Percentiles rank a stretch among this genome's conserved stretches.
Conservation (phyloP, 306 rosid species). For the Pyrus betulifolia region DNA sequence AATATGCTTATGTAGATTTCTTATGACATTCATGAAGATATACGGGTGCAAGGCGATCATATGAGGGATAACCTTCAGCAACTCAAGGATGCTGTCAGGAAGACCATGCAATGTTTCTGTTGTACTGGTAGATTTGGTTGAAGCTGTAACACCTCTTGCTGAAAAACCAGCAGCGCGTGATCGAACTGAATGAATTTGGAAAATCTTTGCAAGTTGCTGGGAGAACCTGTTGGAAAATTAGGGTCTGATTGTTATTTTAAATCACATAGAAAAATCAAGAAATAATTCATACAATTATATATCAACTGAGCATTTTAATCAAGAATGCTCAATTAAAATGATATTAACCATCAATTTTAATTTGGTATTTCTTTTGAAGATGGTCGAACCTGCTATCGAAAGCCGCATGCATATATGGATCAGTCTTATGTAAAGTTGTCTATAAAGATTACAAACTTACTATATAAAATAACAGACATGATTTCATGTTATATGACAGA, state of each 20-base stretch:
- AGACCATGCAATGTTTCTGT: conserved; percentile 91
- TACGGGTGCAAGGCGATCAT: conserved; percentile 70
- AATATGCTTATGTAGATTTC: conserved; percentile 54
- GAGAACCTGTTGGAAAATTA: conserved; percentile 42
- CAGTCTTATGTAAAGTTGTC: not conserved
- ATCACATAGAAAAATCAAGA: too few species aligned
- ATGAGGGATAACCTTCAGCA: conserved; percentile 69
- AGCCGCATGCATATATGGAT: not conserved
- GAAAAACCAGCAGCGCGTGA: conserved; percentile 48
- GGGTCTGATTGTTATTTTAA: too few species aligned
- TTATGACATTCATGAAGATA: conserved; percentile 75
- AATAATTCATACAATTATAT: too few species aligned
- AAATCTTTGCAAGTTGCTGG: conserved; percentile 64
- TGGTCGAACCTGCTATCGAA: too few species aligned
- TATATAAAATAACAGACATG: too few species aligned
- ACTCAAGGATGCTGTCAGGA: conserved; percentile 97
- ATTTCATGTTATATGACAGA: too few species aligned
- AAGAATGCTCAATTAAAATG: conserved; percentile 46
- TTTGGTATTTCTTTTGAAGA: too few species aligned
- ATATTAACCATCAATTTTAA: too few species aligned
- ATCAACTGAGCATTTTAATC: conserved; percentile 52
- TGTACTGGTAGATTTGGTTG: conserved; percentile 70
- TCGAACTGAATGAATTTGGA: conserved; percentile 53
- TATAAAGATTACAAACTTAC: not conserved
- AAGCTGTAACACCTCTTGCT: conserved; percentile 77